Percentiles rank a stretch among this genome's conserved stretches.
Conservation (phyloP, 2,329 filamentous ascomycete species). For the Juglanconis juglandina region DNA sequence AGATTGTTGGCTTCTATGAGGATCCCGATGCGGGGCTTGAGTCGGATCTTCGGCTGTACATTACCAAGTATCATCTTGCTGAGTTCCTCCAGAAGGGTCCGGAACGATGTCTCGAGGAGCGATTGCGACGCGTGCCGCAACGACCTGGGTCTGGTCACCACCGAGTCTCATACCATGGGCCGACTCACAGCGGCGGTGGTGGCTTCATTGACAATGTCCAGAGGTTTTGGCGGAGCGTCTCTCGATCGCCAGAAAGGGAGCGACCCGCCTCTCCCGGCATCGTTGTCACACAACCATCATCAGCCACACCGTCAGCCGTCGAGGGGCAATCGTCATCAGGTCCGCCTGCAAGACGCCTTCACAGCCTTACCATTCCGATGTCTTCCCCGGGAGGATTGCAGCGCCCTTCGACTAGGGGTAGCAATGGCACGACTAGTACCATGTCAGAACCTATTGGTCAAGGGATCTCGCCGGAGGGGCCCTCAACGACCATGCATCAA, state of each 20-base stretch:
- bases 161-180: not conserved
- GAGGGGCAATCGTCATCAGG: conserved; percentile 5
- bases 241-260: conserved; percentile 16
- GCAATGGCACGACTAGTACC: conserved; percentile 24
- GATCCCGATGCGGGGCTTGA: conserved; percentile 39
- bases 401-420: conserved; percentile 31
- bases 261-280: conserved; percentile 32
- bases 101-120: conserved; percentile 50
- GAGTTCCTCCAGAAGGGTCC: conserved; percentile 56
- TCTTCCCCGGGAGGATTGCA: conserved; percentile 26
- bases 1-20: conserved; percentile 59
- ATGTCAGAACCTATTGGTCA: conserved; percentile 30
- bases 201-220: conserved; percentile 27
- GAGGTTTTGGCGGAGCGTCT: conserved; percentile 22
- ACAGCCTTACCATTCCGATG: conserved; percentile 32
- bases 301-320: conserved; percentile 25
- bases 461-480: conserved; percentile 23
- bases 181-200: conserved; percentile 13
- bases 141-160: not conserved
- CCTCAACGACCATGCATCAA: not conserved
- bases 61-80: conserved; percentile 46
- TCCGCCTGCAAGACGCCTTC: conserved; percentile 20
- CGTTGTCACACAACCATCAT: conserved; percentile 31
- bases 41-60: conserved; percentile 46
- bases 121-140: conserved; percentile 34